These are phyloP conservation scores for Paecilomyces dactylethromorphus DNA, from an alignment of 2,329 filamentous ascomycete species.

Conservation along the genomic window DNA sequence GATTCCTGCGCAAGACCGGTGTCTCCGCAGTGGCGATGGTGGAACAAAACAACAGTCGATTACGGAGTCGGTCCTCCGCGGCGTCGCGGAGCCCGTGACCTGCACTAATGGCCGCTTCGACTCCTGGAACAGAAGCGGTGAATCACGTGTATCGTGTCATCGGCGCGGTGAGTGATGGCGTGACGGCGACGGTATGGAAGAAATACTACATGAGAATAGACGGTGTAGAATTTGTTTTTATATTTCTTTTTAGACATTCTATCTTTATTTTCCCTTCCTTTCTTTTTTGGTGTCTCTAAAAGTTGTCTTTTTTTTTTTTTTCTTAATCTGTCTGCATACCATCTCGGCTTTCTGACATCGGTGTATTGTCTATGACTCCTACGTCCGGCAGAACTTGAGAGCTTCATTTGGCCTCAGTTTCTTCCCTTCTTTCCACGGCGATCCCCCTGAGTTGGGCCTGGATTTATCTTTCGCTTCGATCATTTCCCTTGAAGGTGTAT, in stretches of 20 bases:
- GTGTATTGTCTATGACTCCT: slow-evolving; percentile 1
- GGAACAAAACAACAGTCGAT: not conserved
- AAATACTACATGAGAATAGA: slow-evolving; percentile 2
- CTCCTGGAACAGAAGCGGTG: slow-evolving; percentile 16
- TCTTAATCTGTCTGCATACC: not conserved
- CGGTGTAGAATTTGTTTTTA: slow-evolving; percentile 6
- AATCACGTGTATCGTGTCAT: slow-evolving; percentile 22
- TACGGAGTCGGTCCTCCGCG: slow-evolving; percentile 1
- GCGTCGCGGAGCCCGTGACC: slow-evolving; percentile 19
- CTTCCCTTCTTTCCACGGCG: slow-evolving; percentile 12
- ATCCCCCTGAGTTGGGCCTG: not conserved
- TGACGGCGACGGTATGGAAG: slow-evolving; percentile 3
- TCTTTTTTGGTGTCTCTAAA: not conserved
- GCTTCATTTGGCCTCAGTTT: not conserved
- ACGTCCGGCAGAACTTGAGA: slow-evolving; percentile 1
- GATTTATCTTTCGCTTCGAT: not conserved
- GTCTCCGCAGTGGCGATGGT: not conserved
- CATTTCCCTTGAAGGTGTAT: not conserved
- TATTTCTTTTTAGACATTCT: not conserved
- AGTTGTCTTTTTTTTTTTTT: not conserved
- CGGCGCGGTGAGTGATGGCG: slow-evolving; percentile 2
- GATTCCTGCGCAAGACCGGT: not conserved
- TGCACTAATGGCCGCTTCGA: slow-evolving; percentile 24
- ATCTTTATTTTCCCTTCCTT: not conserved
- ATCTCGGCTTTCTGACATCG: not conserved